Conservation (phyloP, 1,284 basidiomycete genomes). For the Marasmius sp. region DNA sequence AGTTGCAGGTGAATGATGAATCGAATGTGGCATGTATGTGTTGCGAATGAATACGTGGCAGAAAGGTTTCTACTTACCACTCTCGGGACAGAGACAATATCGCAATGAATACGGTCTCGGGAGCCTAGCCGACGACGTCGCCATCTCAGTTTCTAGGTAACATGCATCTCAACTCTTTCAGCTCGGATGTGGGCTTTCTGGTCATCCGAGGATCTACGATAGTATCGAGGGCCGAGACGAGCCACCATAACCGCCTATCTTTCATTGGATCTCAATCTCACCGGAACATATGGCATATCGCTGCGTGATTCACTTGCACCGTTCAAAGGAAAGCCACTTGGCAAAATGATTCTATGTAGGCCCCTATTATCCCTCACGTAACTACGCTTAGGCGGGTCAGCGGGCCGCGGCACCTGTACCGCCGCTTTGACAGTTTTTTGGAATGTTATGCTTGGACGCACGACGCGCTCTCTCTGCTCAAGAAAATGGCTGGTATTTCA, state of each 20-base stretch:
- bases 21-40: slow-evolving; percentile 64
- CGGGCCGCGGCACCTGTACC: background rate
- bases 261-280: too few relatives aligned
- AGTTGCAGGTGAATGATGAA: slow-evolving; percentile 38
- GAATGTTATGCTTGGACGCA: background rate
- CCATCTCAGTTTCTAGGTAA: too few relatives aligned
- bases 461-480: background rate
- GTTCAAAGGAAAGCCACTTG: too few relatives aligned
- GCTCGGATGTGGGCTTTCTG: background rate
- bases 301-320: too few relatives aligned
- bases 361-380: background rate
- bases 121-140: too few relatives aligned
- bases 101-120: too few relatives aligned
- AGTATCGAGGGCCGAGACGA: too few relatives aligned
- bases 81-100: too few relatives aligned
- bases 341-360: background rate
- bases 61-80: slow-evolving; percentile 38
- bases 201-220: slow-evolving; percentile 52
- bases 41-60: slow-evolving; percentile 57
- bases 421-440: background rate
- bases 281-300: too few relatives aligned
- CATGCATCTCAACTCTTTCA: too few relatives aligned
- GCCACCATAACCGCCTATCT: too few relatives aligned
- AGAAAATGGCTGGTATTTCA: background rate
- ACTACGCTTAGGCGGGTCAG: background rate